Evolutionary conservation across 192 early-diverging fungal genomes (phyloP).

Genomic region (Coemansia asiatica): DNA sequence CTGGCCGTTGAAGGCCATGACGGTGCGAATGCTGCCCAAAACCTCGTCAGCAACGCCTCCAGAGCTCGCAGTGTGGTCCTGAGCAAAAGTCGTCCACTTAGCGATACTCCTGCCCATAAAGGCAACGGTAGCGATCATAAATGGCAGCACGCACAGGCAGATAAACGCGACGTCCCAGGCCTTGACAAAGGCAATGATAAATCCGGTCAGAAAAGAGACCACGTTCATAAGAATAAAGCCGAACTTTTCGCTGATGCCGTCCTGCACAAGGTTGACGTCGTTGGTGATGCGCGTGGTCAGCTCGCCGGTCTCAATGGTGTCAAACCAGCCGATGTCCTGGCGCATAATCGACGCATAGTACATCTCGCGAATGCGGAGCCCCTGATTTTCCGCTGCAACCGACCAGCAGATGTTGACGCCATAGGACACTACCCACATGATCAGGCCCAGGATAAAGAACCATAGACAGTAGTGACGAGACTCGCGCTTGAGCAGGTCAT

Average conservation of each 20-base stretch:
- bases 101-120: constrained; percentile 59
- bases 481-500: constrained; percentile 29
- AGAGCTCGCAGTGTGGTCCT: constrained; percentile 75
- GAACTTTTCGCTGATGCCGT: constrained; percentile 84
- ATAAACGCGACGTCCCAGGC: constrained; percentile 83
- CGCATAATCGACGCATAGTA: constrained; percentile 82
- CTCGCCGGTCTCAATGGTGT: constrained; percentile 71
- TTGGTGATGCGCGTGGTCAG: constrained; percentile 82
- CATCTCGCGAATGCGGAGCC: constrained; percentile 72
- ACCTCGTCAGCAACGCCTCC: constrained; percentile 85
- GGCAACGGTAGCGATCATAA: constrained; percentile 59
- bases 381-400: constrained; percentile 61
- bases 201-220: constrained; percentile 72
- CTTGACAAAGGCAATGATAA: constrained; percentile 75
- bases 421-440: constrained; percentile 43
- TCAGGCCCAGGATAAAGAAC: constrained; percentile 43
- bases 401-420: constrained; percentile 46
- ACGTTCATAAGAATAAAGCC: constrained; percentile 65
- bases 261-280: constrained; percentile 83
- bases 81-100: constrained; percentile 42
- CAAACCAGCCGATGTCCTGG: constrained; percentile 90
- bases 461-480: constrained; percentile 43
- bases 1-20: constrained; percentile 81
- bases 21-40: constrained; percentile 77
- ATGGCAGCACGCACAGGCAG: constrained; percentile 72